Evolutionary conservation across 2,329 filamentous ascomycete genomes (phyloP).

Genomic region (Neonectria sp.): DNA sequence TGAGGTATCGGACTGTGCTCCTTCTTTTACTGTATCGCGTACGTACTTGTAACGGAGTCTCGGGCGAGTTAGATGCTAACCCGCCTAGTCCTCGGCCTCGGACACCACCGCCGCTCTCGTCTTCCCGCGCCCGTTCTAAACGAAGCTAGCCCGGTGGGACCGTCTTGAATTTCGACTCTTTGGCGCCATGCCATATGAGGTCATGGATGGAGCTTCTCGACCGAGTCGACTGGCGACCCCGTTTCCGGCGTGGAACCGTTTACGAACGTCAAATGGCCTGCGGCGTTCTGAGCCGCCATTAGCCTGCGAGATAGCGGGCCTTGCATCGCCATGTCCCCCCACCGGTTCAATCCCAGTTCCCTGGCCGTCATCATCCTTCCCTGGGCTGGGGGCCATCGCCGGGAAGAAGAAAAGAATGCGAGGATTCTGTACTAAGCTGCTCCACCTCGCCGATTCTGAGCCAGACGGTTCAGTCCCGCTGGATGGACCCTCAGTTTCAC

Average conservation of each 20-base stretch:
- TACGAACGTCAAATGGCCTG: not conserved
- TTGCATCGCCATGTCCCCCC: not conserved
- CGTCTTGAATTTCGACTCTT: not conserved
- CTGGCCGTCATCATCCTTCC: not conserved
- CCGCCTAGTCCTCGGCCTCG: not conserved
- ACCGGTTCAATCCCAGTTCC: constrained; percentile 3
- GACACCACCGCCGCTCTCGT: not conserved
- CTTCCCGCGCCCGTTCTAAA: not conserved
- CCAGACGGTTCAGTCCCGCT: not conserved
- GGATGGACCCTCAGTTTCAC: not conserved
- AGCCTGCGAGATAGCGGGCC: not conserved
- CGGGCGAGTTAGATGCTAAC: no score
- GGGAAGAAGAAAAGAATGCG: no score
- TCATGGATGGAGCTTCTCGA: not conserved
- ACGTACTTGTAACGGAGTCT: not conserved
- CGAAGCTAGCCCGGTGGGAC: not conserved
- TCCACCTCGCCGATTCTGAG: not conserved
- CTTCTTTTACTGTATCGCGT: not conserved
- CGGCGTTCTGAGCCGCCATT: no score
- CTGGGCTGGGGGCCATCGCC: no score
- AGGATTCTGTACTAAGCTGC: no score
- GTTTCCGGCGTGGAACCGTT: not conserved
- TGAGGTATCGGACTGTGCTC: not conserved
- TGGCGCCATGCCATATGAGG: not conserved
- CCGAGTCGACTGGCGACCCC: no score